These are phyloP conservation scores for Sporothrix sp. DNA, from an alignment of 2,329 filamentous ascomycete species.

Conservation along the genomic window DNA sequence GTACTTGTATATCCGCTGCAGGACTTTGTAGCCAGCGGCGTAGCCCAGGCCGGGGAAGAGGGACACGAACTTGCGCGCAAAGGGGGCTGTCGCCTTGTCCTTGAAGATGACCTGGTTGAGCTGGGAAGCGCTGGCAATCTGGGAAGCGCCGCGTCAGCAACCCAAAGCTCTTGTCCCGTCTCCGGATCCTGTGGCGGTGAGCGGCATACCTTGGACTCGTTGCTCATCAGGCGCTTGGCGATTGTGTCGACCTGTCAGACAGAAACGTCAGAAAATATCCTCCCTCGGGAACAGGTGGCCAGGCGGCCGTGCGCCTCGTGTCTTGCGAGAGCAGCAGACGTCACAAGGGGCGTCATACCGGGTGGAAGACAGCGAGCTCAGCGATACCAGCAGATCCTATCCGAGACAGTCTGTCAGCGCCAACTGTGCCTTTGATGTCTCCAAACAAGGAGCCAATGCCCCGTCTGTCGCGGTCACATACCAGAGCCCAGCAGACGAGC, in stretches of 20 bases:
- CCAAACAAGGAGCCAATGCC: neutral
- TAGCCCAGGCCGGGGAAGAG: slow-evolving; percentile 96
- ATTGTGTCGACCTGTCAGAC: slow-evolving; percentile 77
- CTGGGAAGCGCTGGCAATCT: slow-evolving; percentile 50
- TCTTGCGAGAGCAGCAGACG: neutral
- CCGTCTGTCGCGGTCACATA: slow-evolving; percentile 30
- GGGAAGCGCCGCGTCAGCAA: neutral
- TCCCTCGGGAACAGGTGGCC: neutral
- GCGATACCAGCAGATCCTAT: slow-evolving; percentile 85
- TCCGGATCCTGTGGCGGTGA: no score
- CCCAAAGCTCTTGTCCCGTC: no score
- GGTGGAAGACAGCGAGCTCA: slow-evolving; percentile 87
- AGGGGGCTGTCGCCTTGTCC: slow-evolving; percentile 65
- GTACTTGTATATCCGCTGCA: slow-evolving; percentile 98
- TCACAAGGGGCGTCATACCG: slow-evolving; percentile 43
- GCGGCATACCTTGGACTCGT: slow-evolving; percentile 66
- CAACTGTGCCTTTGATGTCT: slow-evolving; percentile 5
- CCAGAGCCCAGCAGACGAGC: slow-evolving; percentile 88
- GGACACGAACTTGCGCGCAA: slow-evolving; percentile 76
- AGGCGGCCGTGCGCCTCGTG: neutral
- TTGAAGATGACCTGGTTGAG: slow-evolving; percentile 92
- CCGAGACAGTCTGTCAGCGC: slow-evolving; percentile 18
- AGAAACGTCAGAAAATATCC: neutral
- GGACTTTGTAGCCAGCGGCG: slow-evolving; percentile 91
- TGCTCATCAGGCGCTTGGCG: slow-evolving; percentile 98